These are phyloP conservation scores for Kodamaea sp. DNA, from an alignment of 1,139 yeast genomes.

Conservation along the genomic window DNA sequence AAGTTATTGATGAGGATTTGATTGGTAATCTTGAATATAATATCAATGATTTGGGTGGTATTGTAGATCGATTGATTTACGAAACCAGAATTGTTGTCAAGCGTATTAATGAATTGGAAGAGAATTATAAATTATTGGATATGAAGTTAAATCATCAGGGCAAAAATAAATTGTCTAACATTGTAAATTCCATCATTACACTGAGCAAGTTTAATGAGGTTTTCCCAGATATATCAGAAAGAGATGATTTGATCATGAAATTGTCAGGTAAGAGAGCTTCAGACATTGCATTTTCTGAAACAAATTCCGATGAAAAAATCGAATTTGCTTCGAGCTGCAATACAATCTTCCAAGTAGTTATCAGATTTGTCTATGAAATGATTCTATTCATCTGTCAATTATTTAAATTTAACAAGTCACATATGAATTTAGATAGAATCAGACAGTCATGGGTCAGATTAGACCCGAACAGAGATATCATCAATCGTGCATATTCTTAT, in stretches of 20 bases:
- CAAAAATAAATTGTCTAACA: constrained; percentile 21
- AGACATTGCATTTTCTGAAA: not conserved
- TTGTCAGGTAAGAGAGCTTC: constrained; percentile 20
- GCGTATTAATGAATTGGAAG: constrained; percentile 79
- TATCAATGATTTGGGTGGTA: constrained; percentile 60
- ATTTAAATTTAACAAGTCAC: constrained; percentile 35
- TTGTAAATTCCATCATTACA: constrained; percentile 36
- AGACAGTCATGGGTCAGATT: constrained; percentile 41
- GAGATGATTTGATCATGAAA: constrained; percentile 25
- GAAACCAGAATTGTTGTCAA: constrained; percentile 71
- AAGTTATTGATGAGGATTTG: constrained; percentile 33
- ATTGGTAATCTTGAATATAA: constrained; percentile 41
- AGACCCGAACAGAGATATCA: constrained; percentile 43
- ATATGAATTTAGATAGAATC: constrained; percentile 45
- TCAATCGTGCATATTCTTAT: constrained; percentile 35
- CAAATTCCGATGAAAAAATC: not conserved
- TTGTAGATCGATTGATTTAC: constrained; percentile 74
- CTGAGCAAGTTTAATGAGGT: constrained; percentile 35
- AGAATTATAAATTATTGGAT: constrained; percentile 49
- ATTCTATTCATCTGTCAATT: constrained; percentile 28
- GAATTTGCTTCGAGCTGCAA: not conserved
- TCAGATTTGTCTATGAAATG: constrained; percentile 32
- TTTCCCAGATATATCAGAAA: constrained; percentile 28
- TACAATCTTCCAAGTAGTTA: constrained; percentile 20
- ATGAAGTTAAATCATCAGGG: constrained; percentile 34